These are phyloP conservation scores for Pugionium cornutum DNA, from an alignment of 345 rosid species.

Conservation along the genomic window DNA sequence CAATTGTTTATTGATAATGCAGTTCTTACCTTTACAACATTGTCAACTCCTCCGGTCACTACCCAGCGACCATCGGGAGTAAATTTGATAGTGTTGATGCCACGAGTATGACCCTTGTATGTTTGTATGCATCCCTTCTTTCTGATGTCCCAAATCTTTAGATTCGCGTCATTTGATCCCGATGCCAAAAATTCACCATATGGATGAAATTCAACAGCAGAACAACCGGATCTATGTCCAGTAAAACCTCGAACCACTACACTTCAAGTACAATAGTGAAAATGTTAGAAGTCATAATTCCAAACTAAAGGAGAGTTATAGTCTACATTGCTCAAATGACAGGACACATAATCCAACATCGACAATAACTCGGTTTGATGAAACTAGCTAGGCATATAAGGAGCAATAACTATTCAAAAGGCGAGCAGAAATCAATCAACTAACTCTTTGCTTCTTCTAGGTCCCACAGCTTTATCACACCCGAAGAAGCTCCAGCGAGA, in stretches of 20 bases:
- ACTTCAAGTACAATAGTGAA: constrained; percentile 72
- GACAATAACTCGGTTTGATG: constrained; percentile 5
- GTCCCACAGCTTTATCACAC: constrained; percentile 46
- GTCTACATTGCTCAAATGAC: not conserved
- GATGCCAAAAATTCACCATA: constrained; percentile 98
- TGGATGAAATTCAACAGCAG: constrained; percentile 93
- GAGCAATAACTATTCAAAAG: not conserved
- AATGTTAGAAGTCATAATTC: constrained; percentile 45
- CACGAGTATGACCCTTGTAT: constrained; percentile 86
- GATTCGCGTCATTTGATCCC: constrained; percentile 77
- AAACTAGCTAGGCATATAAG: not conserved
- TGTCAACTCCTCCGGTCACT: constrained; percentile 95
- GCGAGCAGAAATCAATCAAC: constrained; percentile 36
- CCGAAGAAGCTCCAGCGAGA: constrained; percentile 45
- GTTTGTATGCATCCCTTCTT: constrained; percentile 96
- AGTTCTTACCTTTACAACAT: constrained; percentile 74
- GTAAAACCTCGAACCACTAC: constrained; percentile 98
- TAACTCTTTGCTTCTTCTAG: constrained; percentile 47
- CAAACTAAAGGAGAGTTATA: not conserved
- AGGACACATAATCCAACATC: not conserved
- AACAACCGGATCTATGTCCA: constrained; percentile 93
- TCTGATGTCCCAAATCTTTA: constrained; percentile 93
- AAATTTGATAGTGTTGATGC: constrained; percentile 75
- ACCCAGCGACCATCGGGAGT: constrained; percentile 99
- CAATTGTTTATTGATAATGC: constrained; percentile 2